These are phyloP conservation scores for Coniochaeta sp. DNA, from an alignment of 2,329 filamentous ascomycete genomes.

Conservation along the genomic window DNA sequence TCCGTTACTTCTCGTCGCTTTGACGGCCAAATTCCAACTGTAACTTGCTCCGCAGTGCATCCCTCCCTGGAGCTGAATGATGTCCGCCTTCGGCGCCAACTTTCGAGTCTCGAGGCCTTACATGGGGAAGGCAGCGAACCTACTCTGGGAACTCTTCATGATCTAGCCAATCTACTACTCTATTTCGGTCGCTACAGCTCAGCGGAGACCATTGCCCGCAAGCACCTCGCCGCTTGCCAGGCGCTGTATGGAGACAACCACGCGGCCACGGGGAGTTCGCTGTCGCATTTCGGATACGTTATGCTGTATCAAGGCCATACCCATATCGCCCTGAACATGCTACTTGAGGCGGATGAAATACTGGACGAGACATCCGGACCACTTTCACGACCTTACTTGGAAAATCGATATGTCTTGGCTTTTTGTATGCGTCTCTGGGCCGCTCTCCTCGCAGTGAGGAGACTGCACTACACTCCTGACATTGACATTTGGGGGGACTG, in stretches of 20 bases:
- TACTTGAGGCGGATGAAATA: not conserved
- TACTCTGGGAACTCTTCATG: not conserved
- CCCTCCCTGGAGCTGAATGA: not conserved
- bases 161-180: not conserved
- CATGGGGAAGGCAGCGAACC: not conserved
- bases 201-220: not conserved
- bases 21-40: not conserved
- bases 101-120: not conserved
- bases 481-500: too few relatives aligned
- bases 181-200: not conserved
- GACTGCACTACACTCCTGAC: too few relatives aligned
- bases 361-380: too few relatives aligned
- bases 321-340: not conserved
- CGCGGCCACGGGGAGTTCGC: not conserved
- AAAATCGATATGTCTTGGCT: too few relatives aligned
- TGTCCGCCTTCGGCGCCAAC: not conserved
- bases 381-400: too few relatives aligned
- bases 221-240: not conserved
- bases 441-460: too few relatives aligned
- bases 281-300: not conserved
- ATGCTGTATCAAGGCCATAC: not conserved
- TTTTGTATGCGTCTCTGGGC: too few relatives aligned
- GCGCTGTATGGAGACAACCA: not conserved
- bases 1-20: not conserved
- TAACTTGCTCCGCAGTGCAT: too few relatives aligned